phyloP scores from a whole-genome alignment of 139 green algal species.

The Coelastrella sp. region DNA sequence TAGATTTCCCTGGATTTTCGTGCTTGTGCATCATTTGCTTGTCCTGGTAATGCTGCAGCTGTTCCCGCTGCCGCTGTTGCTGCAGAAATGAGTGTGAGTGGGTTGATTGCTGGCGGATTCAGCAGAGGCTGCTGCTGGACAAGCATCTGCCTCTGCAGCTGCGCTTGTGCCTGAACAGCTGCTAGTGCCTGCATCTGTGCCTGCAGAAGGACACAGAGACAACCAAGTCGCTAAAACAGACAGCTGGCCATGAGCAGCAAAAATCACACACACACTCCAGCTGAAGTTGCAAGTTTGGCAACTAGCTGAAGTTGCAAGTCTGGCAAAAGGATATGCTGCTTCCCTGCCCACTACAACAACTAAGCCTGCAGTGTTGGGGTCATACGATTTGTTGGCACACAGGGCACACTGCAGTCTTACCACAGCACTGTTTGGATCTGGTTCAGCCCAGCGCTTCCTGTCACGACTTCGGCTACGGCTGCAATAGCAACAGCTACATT shows the following conservation, averaged over 20 bases:
- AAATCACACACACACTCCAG: not conserved
- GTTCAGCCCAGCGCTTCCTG: slow-evolving; percentile 29
- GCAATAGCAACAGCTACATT: not conserved
- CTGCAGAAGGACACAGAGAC: not conserved
- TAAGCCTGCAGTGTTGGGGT: too few species aligned
- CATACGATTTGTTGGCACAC: not conserved
- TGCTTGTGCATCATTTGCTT: slow-evolving; percentile 37
- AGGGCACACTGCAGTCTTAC: not conserved
- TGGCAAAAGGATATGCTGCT: not conserved
- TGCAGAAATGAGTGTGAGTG: not conserved
- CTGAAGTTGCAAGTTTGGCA: not conserved
- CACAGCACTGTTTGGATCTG: slow-evolving; percentile 44
- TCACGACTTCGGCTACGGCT: slow-evolving; percentile 41
- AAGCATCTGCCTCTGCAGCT: slow-evolving; percentile 58
- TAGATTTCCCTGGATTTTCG: slow-evolving; percentile 87
- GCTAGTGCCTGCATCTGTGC: slow-evolving; percentile 42
- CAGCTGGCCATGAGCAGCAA: not conserved
- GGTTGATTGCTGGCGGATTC: not conserved
- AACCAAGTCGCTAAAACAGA: too few species aligned
- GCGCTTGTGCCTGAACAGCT: slow-evolving; percentile 43
- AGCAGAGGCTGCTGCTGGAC: slow-evolving; percentile 45
- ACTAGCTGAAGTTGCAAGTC: not conserved
- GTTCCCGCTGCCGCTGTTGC: not conserved
- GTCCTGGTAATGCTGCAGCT: not conserved
- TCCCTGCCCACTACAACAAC: too few species aligned